Evolutionary conservation across 2,329 filamentous ascomycete species (phyloP).

Genomic region (Pseudogymnoascus sp.): DNA sequence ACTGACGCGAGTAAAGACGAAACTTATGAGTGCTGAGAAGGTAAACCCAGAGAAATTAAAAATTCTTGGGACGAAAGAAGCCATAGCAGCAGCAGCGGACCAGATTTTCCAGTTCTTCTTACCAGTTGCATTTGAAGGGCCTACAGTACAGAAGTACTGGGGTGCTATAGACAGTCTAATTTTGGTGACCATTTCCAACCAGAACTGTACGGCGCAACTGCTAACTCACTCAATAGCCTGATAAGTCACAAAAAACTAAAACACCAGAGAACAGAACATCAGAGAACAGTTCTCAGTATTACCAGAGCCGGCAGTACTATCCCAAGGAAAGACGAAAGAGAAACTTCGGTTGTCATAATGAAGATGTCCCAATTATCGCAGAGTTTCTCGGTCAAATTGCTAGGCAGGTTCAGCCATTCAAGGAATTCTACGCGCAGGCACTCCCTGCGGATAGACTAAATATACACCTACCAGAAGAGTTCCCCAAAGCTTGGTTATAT

Average conservation of each 20-base stretch:
- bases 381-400: conserved; percentile 9
- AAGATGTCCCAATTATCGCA: conserved; percentile 5
- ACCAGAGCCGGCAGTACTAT: not conserved
- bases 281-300: not conserved
- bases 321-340: not conserved
- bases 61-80: conserved; percentile 27
- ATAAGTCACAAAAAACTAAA: not conserved
- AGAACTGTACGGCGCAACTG: not conserved
- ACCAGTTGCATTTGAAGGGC: conserved; percentile 30
- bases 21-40: conserved; percentile 9
- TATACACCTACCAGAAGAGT: conserved; percentile 17
- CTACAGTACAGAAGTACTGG: conserved; percentile 38
- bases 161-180: conserved; percentile 30
- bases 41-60: conserved; percentile 15
- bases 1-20: conserved; percentile 7
- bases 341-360: conserved; percentile 8
- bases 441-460: conserved; percentile 10
- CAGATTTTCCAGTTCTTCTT: conserved; percentile 37
- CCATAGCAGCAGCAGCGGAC: conserved; percentile 36
- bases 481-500: conserved; percentile 21
- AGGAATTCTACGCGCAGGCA: conserved; percentile 14
- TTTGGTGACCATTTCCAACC: not conserved
- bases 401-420: conserved; percentile 11
- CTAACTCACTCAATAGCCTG: not conserved
- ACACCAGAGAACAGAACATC: not conserved